Evolutionary conservation across 2,329 filamentous ascomycete species (phyloP), one percentile per base, ranked within the genome.

Genomic region (Nemania sp.): DNA sequence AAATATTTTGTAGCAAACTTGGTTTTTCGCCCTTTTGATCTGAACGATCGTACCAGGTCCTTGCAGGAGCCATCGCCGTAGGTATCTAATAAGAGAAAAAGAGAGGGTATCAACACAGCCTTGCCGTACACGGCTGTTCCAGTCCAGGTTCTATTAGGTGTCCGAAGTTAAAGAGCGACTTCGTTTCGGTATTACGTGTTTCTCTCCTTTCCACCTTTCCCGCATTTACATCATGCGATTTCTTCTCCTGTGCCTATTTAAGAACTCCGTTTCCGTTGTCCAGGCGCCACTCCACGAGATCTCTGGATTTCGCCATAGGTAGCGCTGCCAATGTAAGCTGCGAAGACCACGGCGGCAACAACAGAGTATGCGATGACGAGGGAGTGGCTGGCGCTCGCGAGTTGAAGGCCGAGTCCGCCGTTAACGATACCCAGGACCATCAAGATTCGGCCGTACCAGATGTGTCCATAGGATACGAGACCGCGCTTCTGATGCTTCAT

Each of bases 401-500:
- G 72, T 59, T 77, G 57, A 23, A 88, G 70, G 3, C 85, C 85
- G 3, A 88, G 68, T 0, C 84, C 85, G 50, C 84, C 85, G 62
- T 88, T 88, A 61, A 87, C 66, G 39, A 86, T 74, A 22, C 82
- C 84, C 2, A 86, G 65, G 15, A 80, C 50, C 58, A 88, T 80
- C 37, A 87, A 67, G 1, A 72, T 62, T 15, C 84, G 78, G 11
- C 85, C 85, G 62, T 78, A 84, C 82, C 82, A 87, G 60, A 86
- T 79, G 64, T 88, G 85, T 1, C 73, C 65, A 59, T 85, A 70
- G 58, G 81, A 83, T 56, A 85, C 65, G 34, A 73, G 14, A 6
- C 78, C 78, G 30, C 84, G 80, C 22, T 63, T 39, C 47, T 75
- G 69, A 49, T 77, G 67, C 64, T 75, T 75, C 51, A 75, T 61